phyloP scores from a whole-genome alignment of 805 yeast species.

The Yarrowia sp. region DNA sequence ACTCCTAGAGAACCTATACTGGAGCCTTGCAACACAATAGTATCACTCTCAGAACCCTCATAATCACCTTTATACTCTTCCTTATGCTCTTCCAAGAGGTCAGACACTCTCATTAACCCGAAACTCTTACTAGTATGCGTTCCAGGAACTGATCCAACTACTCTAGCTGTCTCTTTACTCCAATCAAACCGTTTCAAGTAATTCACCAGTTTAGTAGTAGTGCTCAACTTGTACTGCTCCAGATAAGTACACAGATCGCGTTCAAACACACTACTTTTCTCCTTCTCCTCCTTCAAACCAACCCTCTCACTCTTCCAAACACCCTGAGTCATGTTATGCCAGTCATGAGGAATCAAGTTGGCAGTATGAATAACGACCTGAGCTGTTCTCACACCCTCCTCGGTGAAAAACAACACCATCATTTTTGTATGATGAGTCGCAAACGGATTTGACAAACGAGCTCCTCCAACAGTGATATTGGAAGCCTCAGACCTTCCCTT shows the following conservation, averaged over 20 bases:
- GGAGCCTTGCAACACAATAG: slow-evolving; percentile 34
- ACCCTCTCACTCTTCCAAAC: slow-evolving; percentile 33
- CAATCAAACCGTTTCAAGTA: slow-evolving; percentile 35
- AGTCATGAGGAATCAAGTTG: slow-evolving; percentile 38
- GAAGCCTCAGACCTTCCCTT: not conserved
- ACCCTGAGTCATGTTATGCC: slow-evolving; percentile 39
- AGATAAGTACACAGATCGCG: slow-evolving; percentile 35
- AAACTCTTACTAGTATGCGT: slow-evolving; percentile 20
- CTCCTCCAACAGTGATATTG: slow-evolving; percentile 33
- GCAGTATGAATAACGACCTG: slow-evolving; percentile 40
- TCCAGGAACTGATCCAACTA: slow-evolving; percentile 40
- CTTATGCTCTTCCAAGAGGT: not conserved
- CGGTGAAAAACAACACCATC: slow-evolving; percentile 36
- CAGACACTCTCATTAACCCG: not conserved
- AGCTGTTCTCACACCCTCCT: slow-evolving; percentile 2
- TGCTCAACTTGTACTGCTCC: slow-evolving; percentile 31
- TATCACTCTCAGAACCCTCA: not conserved
- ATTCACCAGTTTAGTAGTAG: slow-evolving; percentile 28
- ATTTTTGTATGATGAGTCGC: slow-evolving; percentile 40
- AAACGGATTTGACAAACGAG: slow-evolving; percentile 31
- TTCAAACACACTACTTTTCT: slow-evolving; percentile 31
- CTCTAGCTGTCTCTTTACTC: slow-evolving; percentile 31
- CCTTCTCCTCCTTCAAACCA: not conserved
- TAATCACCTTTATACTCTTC: not conserved
- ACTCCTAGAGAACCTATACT: slow-evolving; percentile 36